Evolutionary conservation across 331 rosid species (phyloP).

Genomic region (Saraca asoca): DNA sequence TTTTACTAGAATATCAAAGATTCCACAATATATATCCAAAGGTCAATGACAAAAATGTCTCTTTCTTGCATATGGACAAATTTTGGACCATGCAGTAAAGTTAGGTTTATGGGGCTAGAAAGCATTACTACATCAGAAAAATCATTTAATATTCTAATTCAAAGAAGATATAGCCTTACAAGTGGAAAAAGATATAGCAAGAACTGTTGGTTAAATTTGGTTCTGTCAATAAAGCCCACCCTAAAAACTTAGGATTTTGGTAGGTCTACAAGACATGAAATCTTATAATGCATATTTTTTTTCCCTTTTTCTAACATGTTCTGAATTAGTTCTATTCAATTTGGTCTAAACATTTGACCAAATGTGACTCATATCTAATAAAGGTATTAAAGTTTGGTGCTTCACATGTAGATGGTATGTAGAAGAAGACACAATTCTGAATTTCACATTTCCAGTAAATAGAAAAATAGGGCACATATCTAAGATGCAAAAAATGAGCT

Average conservation of each 20-base stretch:
- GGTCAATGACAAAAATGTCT: constrained; percentile 14
- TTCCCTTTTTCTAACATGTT: background rate
- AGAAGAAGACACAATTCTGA: constrained; percentile 63
- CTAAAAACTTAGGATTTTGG: background rate
- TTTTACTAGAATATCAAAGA: constrained; percentile 13
- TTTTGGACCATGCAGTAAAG: constrained; percentile 26
- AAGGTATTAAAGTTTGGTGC: background rate
- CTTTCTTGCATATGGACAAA: constrained; percentile 39
- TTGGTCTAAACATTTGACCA: too few species aligned
- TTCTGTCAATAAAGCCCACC: constrained; percentile 24
- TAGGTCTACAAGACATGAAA: constrained; percentile 18
- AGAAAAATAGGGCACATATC: too few species aligned
- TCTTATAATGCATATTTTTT: background rate
- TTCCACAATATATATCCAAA: constrained; percentile 6
- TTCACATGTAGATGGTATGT: constrained; percentile 59
- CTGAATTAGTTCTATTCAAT: background rate
- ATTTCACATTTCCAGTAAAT: too few species aligned
- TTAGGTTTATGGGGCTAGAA: constrained; percentile 23
- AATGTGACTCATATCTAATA: too few species aligned
- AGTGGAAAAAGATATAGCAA: background rate
- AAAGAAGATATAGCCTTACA: constrained; percentile 19
- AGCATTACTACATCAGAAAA: constrained; percentile 25
- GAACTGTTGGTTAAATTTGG: constrained; percentile 19
- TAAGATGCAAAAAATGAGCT: too few species aligned
- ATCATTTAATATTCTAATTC: constrained; percentile 1